Conservation (phyloP, 352 stramenopile genomes). For the Phytopythium montanum region DNA sequence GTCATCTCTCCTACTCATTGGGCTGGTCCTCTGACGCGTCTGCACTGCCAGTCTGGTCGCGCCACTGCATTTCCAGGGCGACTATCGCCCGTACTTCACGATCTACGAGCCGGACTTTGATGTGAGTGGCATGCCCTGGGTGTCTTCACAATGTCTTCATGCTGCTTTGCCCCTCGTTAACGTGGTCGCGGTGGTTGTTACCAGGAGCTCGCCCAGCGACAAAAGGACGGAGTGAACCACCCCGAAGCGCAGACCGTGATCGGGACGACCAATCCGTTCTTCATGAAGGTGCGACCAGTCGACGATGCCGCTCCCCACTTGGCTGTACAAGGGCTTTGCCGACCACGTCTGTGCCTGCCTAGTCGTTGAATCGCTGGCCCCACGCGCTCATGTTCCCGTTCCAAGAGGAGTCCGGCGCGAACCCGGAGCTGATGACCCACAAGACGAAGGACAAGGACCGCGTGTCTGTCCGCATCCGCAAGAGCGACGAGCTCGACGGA, state of each 20-base stretch:
- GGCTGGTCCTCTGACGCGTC: neutral
- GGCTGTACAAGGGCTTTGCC: neutral
- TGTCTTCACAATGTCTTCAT: too few relatives aligned
- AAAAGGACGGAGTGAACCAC: constrained; percentile 46
- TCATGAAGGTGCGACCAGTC: constrained; percentile 58
- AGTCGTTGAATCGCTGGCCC: constrained; percentile 75
- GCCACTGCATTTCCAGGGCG: constrained; percentile 71
- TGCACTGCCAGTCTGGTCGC: constrained; percentile 57
- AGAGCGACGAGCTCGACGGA: constrained; percentile 35
- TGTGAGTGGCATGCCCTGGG: constrained; percentile 19
- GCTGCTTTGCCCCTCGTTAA: too few relatives aligned
- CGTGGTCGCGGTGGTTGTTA: neutral
- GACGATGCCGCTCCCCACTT: neutral
- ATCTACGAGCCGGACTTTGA: constrained; percentile 87
- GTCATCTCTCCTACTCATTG: neutral
- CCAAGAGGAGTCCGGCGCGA: constrained; percentile 26
- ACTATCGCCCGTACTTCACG: constrained; percentile 85
- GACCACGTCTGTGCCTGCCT: neutral
- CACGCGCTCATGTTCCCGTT: constrained; percentile 82
- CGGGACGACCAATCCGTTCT: constrained; percentile 86
- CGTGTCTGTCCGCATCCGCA: constrained; percentile 56
- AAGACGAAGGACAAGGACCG: constrained; percentile 30
- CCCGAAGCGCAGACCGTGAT: constrained; percentile 57
- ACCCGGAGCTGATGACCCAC: constrained; percentile 15
- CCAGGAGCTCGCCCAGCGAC: constrained; percentile 47